Base-by-base conservation (phyloP, 176 grass and related monocot genomes). In the Lolium rigidum region DNA sequence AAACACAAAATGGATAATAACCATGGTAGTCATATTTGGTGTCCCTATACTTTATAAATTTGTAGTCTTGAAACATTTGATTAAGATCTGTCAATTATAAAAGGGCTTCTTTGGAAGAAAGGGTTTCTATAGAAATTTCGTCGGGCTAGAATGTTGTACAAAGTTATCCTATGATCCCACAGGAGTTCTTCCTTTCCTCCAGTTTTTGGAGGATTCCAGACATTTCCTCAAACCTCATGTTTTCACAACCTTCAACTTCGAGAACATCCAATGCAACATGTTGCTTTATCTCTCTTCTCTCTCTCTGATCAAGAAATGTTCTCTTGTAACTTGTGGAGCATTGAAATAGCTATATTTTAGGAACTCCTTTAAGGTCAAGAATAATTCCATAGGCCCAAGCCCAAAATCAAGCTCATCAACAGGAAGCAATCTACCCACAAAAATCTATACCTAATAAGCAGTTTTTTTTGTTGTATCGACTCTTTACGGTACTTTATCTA, bases 351-450 rank as follows among this genome's bases (percentile, higher is more conserved):
- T 71, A 71, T 4, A 4, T 21, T 20, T 71, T 43, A 71, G 17
- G 20, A 43, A 46, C 39, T 21, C 38, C 10, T 70, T 59, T 41
- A 44, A 71, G 18, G 20, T 21, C 68, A 21, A n/a, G 68, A 38
- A 46, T 21, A 43, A 46, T 70, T 16, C 17, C 43, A 43, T 71
- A 71, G 39, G 39, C 67, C 18, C 38, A 21, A 71, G 68, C 39
- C 20, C 57, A 80, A 57, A 75, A n/a, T 31, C 35, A 70, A 52
- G 6, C 47, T 16, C 62, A 82, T 48, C 60, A 44, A 39, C 37
- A 77, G 72, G 65, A 78, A 24, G 26, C 18, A 58, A 83, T 64
- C 15, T 74, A 80, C 65, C 67, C 16, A 56, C 39, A 49, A 75
- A 8, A 55, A 65, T 56, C 26, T 28, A 28, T 28, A 28, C 26